phyloP scores from a whole-genome alignment of 805 yeast genomes.

The Yarrowia porcina region DNA sequence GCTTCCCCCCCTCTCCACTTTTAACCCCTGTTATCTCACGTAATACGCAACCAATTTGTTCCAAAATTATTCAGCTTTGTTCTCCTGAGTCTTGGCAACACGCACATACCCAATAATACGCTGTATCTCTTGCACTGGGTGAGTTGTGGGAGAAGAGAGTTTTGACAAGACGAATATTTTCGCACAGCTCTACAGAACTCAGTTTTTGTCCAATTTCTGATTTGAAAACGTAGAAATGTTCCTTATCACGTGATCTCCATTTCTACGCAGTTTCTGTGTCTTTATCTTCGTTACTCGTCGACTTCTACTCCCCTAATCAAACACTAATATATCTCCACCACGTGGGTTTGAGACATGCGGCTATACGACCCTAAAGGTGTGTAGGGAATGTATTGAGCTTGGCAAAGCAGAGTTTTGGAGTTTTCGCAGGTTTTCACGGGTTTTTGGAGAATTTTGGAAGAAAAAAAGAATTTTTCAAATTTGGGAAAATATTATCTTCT shows the following conservation, averaged over 20 bases:
- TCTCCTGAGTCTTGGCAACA: neutral
- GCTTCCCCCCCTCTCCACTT: no score
- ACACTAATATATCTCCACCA: neutral
- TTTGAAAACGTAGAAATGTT: neutral
- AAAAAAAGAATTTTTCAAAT: no score
- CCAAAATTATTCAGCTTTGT: neutral
- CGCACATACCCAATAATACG: neutral
- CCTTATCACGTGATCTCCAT: neutral
- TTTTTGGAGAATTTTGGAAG: no score
- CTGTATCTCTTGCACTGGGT: neutral
- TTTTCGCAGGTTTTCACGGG: no score
- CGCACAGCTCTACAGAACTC: neutral
- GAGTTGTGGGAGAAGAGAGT: no score
- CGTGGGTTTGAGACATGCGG: constrained; percentile 2
- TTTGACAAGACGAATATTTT: no score
- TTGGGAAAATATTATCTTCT: no score
- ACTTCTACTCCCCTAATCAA: neutral
- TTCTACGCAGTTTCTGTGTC: neutral
- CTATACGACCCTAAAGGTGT: neutral
- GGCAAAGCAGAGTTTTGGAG: neutral
- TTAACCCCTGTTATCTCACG: no score
- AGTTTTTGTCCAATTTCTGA: neutral
- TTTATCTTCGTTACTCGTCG: neutral
- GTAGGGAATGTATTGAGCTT: neutral
- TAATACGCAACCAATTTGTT: no score